phyloP scores from a whole-genome alignment of 441 rosid genomes.

The Biscutella auriculata region DNA sequence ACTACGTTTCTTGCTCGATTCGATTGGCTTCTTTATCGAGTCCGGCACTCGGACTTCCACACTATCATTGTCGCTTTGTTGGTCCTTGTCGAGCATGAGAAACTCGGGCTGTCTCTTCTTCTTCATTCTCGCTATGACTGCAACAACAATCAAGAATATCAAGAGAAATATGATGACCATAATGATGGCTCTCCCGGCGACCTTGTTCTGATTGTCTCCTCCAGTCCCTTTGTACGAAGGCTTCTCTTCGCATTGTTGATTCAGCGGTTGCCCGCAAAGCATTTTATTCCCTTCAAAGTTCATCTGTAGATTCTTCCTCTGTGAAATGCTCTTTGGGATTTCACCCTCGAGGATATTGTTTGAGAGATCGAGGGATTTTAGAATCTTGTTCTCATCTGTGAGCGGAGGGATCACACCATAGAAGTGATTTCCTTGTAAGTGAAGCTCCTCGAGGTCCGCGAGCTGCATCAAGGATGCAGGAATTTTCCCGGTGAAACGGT shows the following conservation, averaged over 20 bases:
- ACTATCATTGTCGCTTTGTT: slow-evolving; percentile 17
- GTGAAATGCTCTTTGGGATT: slow-evolving; percentile 38
- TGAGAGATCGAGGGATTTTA: slow-evolving; percentile 42
- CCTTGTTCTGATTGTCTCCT: not conserved
- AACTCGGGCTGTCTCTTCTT: slow-evolving; percentile 30
- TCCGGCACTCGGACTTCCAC: slow-evolving; percentile 30
- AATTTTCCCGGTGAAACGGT: slow-evolving; percentile 46
- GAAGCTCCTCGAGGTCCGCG: slow-evolving; percentile 40
- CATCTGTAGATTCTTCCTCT: slow-evolving; percentile 22
- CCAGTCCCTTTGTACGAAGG: not conserved
- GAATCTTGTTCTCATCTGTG: slow-evolving; percentile 10
- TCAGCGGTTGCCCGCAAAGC: slow-evolving; percentile 43
- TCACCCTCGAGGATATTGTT: slow-evolving; percentile 52
- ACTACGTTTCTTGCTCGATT: slow-evolving; percentile 6
- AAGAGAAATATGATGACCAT: slow-evolving; percentile 17
- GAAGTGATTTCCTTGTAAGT: slow-evolving; percentile 59
- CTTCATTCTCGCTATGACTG: slow-evolving; percentile 11
- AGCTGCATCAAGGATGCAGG: slow-evolving; percentile 46
- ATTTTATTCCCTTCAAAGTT: slow-evolving; percentile 32
- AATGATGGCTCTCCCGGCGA: slow-evolving; percentile 15
- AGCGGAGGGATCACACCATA: slow-evolving; percentile 45
- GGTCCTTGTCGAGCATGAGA: slow-evolving; percentile 35
- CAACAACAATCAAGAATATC: slow-evolving; percentile 15
- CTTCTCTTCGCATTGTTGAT: slow-evolving; percentile 17
- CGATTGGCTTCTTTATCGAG: slow-evolving; percentile 6